Percentiles rank a stretch among this genome's conserved stretches.
Conservation (phyloP, 345 rosid genomes). For the Gossypium sturtianum region DNA sequence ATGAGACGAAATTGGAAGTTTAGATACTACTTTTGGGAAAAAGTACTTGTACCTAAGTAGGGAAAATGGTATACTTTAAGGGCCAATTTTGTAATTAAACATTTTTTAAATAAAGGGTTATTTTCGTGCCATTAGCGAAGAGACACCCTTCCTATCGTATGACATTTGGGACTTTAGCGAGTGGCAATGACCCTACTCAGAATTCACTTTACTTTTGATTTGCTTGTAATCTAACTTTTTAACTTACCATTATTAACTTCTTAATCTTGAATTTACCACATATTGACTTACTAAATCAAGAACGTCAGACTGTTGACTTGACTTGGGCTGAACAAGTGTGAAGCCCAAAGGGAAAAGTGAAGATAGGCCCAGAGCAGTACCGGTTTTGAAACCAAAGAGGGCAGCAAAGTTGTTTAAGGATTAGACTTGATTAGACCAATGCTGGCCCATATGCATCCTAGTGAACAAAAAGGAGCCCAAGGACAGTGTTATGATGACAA, state of each 20-base stretch:
- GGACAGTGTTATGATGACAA: not conserved
- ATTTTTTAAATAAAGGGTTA: not conserved
- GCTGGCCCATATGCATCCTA: constrained; percentile 10
- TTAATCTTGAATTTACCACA: not conserved
- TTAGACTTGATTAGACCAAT: constrained; percentile 6
- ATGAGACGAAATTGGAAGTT: too few relatives aligned
- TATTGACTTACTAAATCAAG: constrained; percentile 3
- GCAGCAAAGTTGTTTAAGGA: not conserved
- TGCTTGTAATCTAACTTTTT: constrained; percentile 1
- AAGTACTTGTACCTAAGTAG: too few relatives aligned
- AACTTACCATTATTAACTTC: constrained; percentile 7
- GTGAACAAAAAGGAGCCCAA: constrained; percentile 9
- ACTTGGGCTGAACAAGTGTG: constrained; percentile 5
- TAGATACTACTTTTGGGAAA: too few relatives aligned
- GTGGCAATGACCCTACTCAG: not conserved
- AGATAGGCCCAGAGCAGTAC: not conserved
- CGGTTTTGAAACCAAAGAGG: not conserved
- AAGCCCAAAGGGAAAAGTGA: not conserved
- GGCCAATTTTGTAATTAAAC: too few relatives aligned
- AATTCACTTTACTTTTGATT: not conserved
- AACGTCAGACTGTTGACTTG: constrained; percentile 12
- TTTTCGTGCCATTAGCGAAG: not conserved
- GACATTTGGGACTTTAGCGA: not conserved
- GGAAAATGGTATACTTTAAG: too few relatives aligned
- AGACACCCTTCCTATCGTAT: constrained; percentile 4